phyloP scores from a whole-genome alignment of 345 rosid genomes.

The rapeseed (Brassica napus) region DNA sequence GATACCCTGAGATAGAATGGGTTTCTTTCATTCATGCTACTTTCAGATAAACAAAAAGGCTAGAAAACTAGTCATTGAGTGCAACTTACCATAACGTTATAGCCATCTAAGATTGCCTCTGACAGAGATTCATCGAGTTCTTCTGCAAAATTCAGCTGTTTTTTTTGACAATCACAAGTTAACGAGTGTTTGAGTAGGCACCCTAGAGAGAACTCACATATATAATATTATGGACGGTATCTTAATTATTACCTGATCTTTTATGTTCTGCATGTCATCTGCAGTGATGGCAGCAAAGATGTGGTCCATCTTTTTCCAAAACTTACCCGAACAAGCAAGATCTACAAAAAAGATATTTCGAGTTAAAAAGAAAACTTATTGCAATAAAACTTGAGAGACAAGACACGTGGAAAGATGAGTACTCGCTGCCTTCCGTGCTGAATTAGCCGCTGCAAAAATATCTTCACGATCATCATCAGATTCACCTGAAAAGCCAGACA shows the following conservation, averaged over 20 bases:
- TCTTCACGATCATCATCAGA: constrained; percentile 87
- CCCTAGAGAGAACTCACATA: constrained; percentile 15
- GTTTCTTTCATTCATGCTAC: constrained; percentile 8
- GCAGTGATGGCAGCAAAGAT: constrained; percentile 59
- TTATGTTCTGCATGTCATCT: constrained; percentile 68
- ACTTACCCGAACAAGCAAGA: constrained; percentile 65
- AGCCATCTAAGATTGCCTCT: constrained; percentile 55
- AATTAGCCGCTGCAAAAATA: constrained; percentile 75
- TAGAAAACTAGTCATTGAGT: constrained; percentile 19
- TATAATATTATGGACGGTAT: not conserved
- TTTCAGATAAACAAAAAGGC: constrained; percentile 13
- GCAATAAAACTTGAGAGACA: constrained; percentile 25
- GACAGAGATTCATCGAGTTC: constrained; percentile 72
- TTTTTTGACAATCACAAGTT: constrained; percentile 23
- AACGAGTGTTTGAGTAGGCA: constrained; percentile 2
- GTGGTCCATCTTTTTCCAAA: constrained; percentile 90
- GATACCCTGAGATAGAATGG: constrained; percentile 46
- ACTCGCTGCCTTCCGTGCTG: constrained; percentile 75
- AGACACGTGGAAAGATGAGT: constrained; percentile 40
- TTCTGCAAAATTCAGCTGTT: constrained; percentile 66
- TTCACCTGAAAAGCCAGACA: constrained; percentile 58
- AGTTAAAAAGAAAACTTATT: constrained; percentile 14
- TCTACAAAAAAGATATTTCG: constrained; percentile 46
- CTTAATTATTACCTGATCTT: constrained; percentile 67
- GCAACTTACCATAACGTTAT: constrained; percentile 54